phyloP scores from a whole-genome alignment of 345 rosid species.

The Syzygium jambos region DNA sequence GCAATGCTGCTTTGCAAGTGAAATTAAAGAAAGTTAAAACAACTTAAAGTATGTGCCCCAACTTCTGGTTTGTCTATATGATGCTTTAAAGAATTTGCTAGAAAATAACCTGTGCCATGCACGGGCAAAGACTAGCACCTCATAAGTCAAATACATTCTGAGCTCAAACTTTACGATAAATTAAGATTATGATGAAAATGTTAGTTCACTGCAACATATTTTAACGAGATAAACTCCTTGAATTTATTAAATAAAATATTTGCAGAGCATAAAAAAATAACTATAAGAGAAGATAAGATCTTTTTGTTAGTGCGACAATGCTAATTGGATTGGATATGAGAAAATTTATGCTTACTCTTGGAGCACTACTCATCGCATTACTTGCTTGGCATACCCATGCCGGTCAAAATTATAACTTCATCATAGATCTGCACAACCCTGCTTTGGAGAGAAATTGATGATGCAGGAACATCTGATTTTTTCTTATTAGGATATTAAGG shows the following conservation, averaged over 20 bases:
- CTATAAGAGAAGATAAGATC: not conserved
- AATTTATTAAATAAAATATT: not conserved
- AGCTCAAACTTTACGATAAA: not conserved
- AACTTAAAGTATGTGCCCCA: not conserved
- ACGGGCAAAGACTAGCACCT: not conserved
- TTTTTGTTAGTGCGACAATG: not conserved
- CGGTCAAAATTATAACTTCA: not conserved
- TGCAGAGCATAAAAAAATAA: not conserved
- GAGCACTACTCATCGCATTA: not conserved
- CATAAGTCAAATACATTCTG: not conserved
- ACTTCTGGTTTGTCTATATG: not conserved
- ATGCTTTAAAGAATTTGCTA: not conserved
- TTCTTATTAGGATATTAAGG: not conserved
- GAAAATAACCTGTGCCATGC: not conserved
- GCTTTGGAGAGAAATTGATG: not conserved
- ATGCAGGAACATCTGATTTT: not conserved
- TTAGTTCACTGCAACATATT: not conserved
- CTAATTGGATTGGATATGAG: not conserved
- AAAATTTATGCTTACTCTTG: not conserved
- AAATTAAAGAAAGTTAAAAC: not conserved
- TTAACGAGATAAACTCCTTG: not conserved
- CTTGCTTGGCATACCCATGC: not conserved
- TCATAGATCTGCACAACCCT: not conserved
- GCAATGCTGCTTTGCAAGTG: not conserved
- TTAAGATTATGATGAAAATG: not conserved